A percentile compares a stretch with the other conserved stretches of the same genome.
These are phyloP conservation scores for Aureobasidium subglaciale DNA, from an alignment of 2,329 filamentous ascomycete species.

Conservation along the genomic window DNA sequence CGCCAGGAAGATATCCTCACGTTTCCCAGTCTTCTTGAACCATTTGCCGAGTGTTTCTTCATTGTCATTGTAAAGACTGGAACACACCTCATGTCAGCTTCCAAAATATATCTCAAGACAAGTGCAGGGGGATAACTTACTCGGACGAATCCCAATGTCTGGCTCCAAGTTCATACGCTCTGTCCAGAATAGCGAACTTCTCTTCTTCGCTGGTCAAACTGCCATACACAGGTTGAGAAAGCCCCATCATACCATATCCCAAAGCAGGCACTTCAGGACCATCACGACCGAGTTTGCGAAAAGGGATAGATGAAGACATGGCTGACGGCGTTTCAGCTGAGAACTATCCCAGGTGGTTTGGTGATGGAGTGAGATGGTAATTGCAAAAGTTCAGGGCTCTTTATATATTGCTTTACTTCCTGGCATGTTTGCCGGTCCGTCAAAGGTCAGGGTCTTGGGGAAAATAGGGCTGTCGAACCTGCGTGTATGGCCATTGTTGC, in stretches of 20 bases:
- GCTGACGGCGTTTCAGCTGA: too few species aligned
- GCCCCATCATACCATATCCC: constrained; percentile 51
- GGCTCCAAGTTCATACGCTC: constrained; percentile 23
- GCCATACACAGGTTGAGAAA: constrained; percentile 23
- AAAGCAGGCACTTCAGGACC: constrained; percentile 45
- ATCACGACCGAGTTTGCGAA: constrained; percentile 43
- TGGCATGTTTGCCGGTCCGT: not conserved
- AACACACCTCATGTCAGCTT: too few species aligned
- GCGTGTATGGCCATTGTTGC: not conserved
- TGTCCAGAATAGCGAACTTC: constrained; percentile 21
- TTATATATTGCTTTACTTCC: not conserved
- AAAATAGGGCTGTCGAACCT: too few species aligned
- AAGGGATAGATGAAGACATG: constrained; percentile 23
- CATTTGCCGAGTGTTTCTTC: constrained; percentile 32
- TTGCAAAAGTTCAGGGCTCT: not conserved
- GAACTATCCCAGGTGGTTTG: not conserved
- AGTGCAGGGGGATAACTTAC: constrained; percentile 13
- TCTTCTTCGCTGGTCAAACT: constrained; percentile 20
- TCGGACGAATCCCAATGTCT: constrained; percentile 26
- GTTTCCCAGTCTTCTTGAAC: constrained; percentile 33
- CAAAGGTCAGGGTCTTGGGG: too few species aligned
- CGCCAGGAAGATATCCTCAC: constrained; percentile 36
- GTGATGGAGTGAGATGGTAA: not conserved
- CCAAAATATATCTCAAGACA: constrained; percentile 1
- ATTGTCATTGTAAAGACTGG: constrained; percentile 20